Percentiles rank a stretch among this genome's conserved stretches.
These are phyloP conservation scores for Pleomassaria siparia DNA, from an alignment of 2,329 filamentous ascomycete genomes.

Conservation along the genomic window DNA sequence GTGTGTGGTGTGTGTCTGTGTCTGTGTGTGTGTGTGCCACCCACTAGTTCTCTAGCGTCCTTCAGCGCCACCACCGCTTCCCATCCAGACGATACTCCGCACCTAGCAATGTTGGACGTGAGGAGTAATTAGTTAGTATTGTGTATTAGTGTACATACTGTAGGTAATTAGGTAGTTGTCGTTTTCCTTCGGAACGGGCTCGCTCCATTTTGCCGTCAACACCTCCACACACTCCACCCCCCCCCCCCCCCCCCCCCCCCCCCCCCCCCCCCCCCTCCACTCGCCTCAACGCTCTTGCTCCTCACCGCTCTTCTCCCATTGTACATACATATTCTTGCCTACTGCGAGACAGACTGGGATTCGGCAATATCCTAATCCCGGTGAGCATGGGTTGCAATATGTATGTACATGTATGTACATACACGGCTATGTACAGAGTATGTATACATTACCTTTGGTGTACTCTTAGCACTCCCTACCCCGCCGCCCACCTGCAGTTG, in stretches of 20 bases:
- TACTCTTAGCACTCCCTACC: no score
- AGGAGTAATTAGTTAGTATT: constrained; percentile 13
- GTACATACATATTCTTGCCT: constrained; percentile 11
- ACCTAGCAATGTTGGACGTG: constrained; percentile 23
- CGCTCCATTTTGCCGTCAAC: constrained; percentile 31
- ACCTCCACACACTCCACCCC: constrained; percentile 10
- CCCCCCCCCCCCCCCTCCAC: no score
- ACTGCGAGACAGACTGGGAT: constrained; percentile 18
- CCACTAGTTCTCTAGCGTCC: constrained; percentile 39
- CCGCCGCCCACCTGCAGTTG: constrained; percentile 22
- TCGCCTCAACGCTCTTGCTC: constrained; percentile 6
- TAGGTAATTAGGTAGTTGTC: no score
- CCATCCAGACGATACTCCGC: constrained; percentile 9
- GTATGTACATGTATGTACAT: no score
- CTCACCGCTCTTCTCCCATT: constrained; percentile 42
- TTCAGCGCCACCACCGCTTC: constrained; percentile 13
- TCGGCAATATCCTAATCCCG: constrained; percentile 24
- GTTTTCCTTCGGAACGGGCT: constrained; percentile 16
- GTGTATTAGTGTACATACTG: neutral
- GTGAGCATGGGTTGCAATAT: constrained; percentile 24
- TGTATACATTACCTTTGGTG: no score
- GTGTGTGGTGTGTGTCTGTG: constrained; percentile 23
- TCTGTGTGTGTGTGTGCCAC: constrained; percentile 20
- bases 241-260: no score
- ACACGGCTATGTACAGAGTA: no score